Conservation (phyloP, 2,329 filamentous ascomycete species). For the Pezicula radicicola region DNA sequence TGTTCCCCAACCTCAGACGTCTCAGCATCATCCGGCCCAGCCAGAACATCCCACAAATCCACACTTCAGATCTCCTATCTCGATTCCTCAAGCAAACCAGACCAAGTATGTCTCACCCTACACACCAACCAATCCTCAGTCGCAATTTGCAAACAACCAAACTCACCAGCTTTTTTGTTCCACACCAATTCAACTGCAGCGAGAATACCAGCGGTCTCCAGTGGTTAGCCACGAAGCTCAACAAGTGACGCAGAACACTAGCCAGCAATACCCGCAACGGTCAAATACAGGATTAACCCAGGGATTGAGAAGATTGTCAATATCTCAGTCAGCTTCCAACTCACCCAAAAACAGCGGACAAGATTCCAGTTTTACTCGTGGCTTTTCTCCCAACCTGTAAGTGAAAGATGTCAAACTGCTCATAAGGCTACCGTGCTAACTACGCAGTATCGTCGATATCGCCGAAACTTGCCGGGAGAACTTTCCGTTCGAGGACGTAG, state of each 20-base stretch:
- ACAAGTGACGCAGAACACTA: neutral
- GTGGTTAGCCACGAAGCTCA: too few species aligned
- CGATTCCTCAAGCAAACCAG: too few species aligned
- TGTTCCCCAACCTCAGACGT: too few species aligned
- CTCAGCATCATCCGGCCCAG: too few species aligned
- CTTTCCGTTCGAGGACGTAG: constrained; percentile 44
- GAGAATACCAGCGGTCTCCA: too few species aligned
- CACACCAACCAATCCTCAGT: neutral
- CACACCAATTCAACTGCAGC: too few species aligned
- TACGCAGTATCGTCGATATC: constrained; percentile 43
- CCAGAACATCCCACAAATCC: too few species aligned
- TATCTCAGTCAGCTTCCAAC: neutral
- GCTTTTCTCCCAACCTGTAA: constrained; percentile 23
- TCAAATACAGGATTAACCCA: neutral
- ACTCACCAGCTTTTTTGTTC: neutral
- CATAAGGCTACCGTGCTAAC: constrained; percentile 24
- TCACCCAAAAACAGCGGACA: constrained; percentile 2
- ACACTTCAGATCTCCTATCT: too few species aligned
- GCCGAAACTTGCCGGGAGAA: constrained; percentile 43
- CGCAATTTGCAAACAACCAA: neutral
- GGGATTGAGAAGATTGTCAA: neutral
- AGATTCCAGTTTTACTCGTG: neutral
- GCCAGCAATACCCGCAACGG: neutral
- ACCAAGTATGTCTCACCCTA: too few species aligned
- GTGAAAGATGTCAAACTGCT: neutral